phyloP scores from a whole-genome alignment of 2,329 filamentous ascomycete species.

The Cladosporium sphaerospermum region DNA sequence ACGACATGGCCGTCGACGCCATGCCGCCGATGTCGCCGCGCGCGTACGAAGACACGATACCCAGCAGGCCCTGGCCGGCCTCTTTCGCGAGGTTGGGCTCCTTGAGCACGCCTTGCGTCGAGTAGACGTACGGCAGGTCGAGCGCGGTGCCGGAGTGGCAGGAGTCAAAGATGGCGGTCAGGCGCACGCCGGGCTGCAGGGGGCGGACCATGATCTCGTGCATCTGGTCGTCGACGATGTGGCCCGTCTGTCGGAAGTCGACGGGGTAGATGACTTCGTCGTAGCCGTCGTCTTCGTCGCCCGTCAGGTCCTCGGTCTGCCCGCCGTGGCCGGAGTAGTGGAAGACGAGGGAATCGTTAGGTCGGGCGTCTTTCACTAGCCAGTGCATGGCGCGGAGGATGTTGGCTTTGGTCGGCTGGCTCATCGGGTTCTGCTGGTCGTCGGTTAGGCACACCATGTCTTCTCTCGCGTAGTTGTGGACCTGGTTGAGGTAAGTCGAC shows the following conservation, averaged over 20 bases:
- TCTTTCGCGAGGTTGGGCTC: conserved; percentile 77
- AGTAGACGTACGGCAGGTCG: conserved; percentile 75
- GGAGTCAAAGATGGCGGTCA: conserved; percentile 76
- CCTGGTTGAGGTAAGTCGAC: conserved; percentile 80
- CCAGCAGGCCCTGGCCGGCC: conserved; percentile 65
- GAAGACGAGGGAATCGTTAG: conserved; percentile 94
- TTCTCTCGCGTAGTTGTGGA: conserved; percentile 87
- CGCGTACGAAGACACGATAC: conserved; percentile 70
- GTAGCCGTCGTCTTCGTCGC: conserved; percentile 74
- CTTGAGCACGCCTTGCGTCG: conserved; percentile 72
- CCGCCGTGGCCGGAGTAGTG: conserved; percentile 89
- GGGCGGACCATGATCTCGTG: conserved; percentile 72
- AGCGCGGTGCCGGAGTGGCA: conserved; percentile 74
- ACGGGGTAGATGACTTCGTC: conserved; percentile 82
- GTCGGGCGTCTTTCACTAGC: conserved; percentile 86
- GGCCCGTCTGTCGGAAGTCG: conserved; percentile 70
- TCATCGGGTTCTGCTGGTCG: conserved; percentile 96
- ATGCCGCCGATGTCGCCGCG: conserved; percentile 79
- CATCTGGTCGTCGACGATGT: conserved; percentile 80
- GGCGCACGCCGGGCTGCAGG: conserved; percentile 73
- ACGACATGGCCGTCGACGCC: conserved; percentile 68
- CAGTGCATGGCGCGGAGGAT: conserved; percentile 96
- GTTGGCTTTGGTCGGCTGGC: conserved; percentile 91
- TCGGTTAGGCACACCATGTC: conserved; percentile 97
- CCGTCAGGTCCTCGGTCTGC: conserved; percentile 72